Conservation (phyloP, 2,329 filamentous ascomycete species). For the Ceratocystis cacaofunesta region DNA sequence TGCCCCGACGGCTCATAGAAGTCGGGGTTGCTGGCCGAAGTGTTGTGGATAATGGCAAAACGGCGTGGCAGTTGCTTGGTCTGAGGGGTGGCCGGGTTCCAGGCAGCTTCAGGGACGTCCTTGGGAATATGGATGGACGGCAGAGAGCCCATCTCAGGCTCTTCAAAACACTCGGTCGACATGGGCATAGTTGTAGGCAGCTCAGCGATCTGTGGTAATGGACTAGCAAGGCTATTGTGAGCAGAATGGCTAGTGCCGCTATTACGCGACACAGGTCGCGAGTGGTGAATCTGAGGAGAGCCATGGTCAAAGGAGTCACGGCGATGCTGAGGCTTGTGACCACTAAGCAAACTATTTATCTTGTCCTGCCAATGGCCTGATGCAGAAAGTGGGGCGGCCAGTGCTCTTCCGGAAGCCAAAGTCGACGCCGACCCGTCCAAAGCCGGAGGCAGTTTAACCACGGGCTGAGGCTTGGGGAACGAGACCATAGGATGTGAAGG, state of each 20-base stretch:
- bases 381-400: neutral
- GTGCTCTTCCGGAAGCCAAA: neutral
- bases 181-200: conserved; percentile 38
- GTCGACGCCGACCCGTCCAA: conserved; percentile 11
- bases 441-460: conserved; percentile 65
- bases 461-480: conserved; percentile 53
- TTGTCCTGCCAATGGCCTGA: conserved; percentile 54
- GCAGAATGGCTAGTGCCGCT: neutral
- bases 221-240: neutral
- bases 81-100: conserved; percentile 42
- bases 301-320: conserved; percentile 4
- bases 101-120: conserved; percentile 45
- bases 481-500: conserved; percentile 50
- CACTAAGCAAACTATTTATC: conserved; percentile 65
- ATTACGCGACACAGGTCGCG: conserved; percentile 2
- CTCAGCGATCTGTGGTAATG: neutral
- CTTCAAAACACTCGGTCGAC: conserved; percentile 67
- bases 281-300: neutral
- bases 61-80: conserved; percentile 40
- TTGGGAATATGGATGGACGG: conserved; percentile 54
- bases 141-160: conserved; percentile 66
- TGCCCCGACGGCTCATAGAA: conserved; percentile 24
- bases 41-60: conserved; percentile 29
- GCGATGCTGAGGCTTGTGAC: conserved; percentile 21
- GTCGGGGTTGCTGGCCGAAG: conserved; percentile 25